Conservation (phyloP, 352 stramenopile species). For the Salisapilia sapeloensis region DNA sequence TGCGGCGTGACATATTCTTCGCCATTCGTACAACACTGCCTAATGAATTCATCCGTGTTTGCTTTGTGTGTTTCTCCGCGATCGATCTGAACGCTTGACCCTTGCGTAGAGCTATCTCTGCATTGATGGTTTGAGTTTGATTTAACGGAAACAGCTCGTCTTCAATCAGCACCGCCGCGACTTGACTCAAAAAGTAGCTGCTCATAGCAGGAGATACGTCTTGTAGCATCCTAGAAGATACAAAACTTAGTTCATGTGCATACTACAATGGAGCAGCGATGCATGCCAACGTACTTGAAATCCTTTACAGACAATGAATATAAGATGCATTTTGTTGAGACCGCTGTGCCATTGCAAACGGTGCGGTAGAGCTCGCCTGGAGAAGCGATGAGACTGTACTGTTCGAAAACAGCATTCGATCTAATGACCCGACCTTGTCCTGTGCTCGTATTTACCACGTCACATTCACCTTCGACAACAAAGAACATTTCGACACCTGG, state of each 20-base stretch:
- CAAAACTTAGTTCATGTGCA: neutral
- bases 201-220: conserved; percentile 57
- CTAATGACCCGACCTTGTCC: conserved; percentile 35
- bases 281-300: conserved; percentile 27
- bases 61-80: conserved; percentile 31
- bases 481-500: conserved; percentile 74
- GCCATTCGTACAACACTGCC: conserved; percentile 47
- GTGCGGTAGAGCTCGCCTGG: conserved; percentile 60
- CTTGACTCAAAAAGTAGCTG: conserved; percentile 64
- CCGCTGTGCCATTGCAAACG: conserved; percentile 45
- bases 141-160: conserved; percentile 47
- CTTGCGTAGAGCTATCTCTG: conserved; percentile 28
- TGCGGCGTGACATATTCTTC: conserved; percentile 31
- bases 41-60: conserved; percentile 30
- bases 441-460: conserved; percentile 55
- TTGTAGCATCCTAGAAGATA: conserved; percentile 18
- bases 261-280: neutral
- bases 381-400: conserved; percentile 61
- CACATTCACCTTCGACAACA: conserved; percentile 66
- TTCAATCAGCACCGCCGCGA: conserved; percentile 50
- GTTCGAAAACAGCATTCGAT: conserved; percentile 62
- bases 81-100: conserved; percentile 38
- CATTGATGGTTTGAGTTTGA: conserved; percentile 23
- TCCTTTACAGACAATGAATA: conserved; percentile 71
- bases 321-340: conserved; percentile 49